These are phyloP conservation scores for Nicotiana tabacum DNA, from an alignment of 257 asterid genomes.

Conservation along the genomic window DNA sequence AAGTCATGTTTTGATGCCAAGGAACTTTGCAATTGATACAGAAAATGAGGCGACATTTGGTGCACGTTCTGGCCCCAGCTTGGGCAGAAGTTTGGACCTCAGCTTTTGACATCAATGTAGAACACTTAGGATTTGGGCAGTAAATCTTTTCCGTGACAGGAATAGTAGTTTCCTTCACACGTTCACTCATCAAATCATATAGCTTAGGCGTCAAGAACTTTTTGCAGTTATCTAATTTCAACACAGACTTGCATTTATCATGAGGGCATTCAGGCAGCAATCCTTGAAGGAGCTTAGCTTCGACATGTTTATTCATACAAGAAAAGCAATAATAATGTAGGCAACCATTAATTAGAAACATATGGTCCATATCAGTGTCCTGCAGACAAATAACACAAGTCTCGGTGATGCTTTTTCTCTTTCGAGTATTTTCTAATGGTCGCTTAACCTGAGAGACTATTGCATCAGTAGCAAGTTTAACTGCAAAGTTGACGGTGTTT, in stretches of 20 bases:
- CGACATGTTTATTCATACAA: conserved; percentile 50
- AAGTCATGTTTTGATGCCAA: conserved; percentile 22
- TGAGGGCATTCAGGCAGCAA: conserved; percentile 31
- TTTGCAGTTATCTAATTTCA: conserved; percentile 21
- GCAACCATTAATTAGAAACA: conserved; percentile 42
- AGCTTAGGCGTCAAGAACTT: conserved; percentile 23
- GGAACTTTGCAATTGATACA: conserved; percentile 28
- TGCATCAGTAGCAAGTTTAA: conserved; percentile 4
- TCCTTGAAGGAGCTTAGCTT: conserved; percentile 45
- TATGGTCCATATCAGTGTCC: conserved; percentile 28
- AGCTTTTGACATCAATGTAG: conserved; percentile 27
- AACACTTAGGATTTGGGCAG: conserved; percentile 32
- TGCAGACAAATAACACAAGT: conserved; percentile 52
- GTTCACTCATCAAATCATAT: conserved; percentile 18
- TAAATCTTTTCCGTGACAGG: conserved; percentile 26
- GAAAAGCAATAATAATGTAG: conserved; percentile 45
- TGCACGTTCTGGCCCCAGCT: conserved; percentile 1
- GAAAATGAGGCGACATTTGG: conserved; percentile 17
- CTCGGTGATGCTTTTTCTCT: conserved; percentile 23
- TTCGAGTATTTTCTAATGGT: conserved; percentile 13
- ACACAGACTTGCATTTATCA: conserved; percentile 20
- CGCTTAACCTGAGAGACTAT: conserved; percentile 22
- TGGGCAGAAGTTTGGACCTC: not conserved
- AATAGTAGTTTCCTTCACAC: conserved; percentile 26
- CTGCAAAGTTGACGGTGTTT: not conserved